Conservation (phyloP, 1,284 basidiomycete genomes). For the Apiotrichum gracile region DNA sequence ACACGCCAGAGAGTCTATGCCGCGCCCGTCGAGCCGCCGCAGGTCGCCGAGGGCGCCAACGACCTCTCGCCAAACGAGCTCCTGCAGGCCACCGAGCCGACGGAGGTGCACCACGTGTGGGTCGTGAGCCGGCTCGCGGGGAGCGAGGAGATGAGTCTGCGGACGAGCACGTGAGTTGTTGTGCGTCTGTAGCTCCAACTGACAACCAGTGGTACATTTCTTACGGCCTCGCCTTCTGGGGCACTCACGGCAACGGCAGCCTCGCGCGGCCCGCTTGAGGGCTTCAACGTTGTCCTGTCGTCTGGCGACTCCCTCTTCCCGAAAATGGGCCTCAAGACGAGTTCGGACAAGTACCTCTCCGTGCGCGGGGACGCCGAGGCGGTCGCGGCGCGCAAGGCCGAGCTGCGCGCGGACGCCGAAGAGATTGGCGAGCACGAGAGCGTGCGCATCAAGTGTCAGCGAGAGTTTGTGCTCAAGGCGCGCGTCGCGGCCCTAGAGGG, state of each 20-base stretch:
- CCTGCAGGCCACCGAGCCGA: slow-evolving; percentile 43
- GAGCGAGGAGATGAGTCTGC: slow-evolving; percentile 48
- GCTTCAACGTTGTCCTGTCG: slow-evolving; percentile 34
- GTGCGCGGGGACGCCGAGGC: slow-evolving; percentile 11
- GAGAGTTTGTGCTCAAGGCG: slow-evolving; percentile 81
- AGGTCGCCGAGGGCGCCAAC: slow-evolving; percentile 43
- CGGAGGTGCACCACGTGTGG: slow-evolving; percentile 51
- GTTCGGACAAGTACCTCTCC: slow-evolving; percentile 37
- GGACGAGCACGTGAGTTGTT: slow-evolving; percentile 40
- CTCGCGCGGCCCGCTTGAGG: slow-evolving; percentile 46
- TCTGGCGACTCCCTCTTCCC: slow-evolving; percentile 26
- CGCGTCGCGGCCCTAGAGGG: slow-evolving; percentile 34
- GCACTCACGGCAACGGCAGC: slow-evolving; percentile 39
- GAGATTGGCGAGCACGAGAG: slow-evolving; percentile 74
- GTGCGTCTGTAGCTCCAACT: neutral
- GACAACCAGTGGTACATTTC: slow-evolving; percentile 40
- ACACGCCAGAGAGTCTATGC: slow-evolving; percentile 41
- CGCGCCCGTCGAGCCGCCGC: slow-evolving; percentile 40
- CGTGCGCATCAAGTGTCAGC: slow-evolving; percentile 84
- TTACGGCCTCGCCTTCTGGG: slow-evolving; percentile 43
- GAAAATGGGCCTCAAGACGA: slow-evolving; percentile 24
- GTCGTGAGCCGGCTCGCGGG: slow-evolving; percentile 50
- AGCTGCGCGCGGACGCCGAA: slow-evolving; percentile 75
- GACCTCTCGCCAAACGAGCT: slow-evolving; percentile 39
- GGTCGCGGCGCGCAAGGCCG: slow-evolving; percentile 48